Conservation (phyloP, 345 rosid genomes). For the Lumnitzera racemosa region DNA sequence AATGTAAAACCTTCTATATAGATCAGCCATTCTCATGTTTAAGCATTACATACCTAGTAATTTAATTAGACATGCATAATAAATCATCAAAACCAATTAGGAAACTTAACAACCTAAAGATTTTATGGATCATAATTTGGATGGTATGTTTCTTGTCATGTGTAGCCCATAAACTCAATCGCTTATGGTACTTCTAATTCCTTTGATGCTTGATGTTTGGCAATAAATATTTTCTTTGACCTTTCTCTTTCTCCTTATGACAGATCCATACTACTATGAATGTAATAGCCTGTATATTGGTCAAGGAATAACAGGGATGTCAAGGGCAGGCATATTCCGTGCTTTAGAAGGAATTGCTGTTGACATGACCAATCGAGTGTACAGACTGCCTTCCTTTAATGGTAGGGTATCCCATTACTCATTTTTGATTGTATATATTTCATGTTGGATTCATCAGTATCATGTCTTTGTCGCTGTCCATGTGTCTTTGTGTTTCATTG, state of each 20-base stretch:
- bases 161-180: too few relatives aligned
- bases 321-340: conserved; percentile 94
- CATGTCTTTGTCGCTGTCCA: too few relatives aligned
- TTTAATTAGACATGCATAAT: too few relatives aligned
- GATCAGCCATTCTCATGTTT: too few relatives aligned
- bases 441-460: background rate
- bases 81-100: too few relatives aligned
- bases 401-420: conserved; percentile 34
- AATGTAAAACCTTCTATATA: too few relatives aligned
- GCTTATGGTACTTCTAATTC: too few relatives aligned
- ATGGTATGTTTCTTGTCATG: too few relatives aligned
- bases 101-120: too few relatives aligned
- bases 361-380: conserved; percentile 70
- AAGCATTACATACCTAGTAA: too few relatives aligned
- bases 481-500: too few relatives aligned
- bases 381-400: conserved; percentile 69
- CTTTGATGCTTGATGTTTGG: background rate
- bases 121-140: too few relatives aligned
- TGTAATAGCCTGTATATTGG: conserved; percentile 84
- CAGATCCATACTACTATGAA: conserved; percentile 74
- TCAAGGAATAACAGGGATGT: conserved; percentile 80
- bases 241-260: conserved; percentile 18
- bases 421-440: background rate
- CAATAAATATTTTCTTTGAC: conserved; percentile 10
- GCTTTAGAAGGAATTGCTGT: conserved; percentile 75